These are phyloP conservation scores for Cladophialophora carrionii DNA, from an alignment of 2,329 filamentous ascomycete species.

Conservation along the genomic window DNA sequence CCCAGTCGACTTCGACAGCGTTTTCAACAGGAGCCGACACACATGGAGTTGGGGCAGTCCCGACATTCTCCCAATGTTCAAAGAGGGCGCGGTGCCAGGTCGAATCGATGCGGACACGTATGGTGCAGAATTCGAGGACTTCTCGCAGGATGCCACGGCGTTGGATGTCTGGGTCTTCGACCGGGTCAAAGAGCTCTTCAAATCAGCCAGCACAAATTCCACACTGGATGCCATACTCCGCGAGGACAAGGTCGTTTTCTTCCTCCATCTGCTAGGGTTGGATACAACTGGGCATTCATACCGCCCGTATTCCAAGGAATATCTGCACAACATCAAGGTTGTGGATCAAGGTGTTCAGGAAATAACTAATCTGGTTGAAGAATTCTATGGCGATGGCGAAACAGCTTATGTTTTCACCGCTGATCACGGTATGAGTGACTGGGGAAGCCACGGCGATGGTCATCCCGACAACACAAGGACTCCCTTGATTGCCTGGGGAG, in stretches of 20 bases:
- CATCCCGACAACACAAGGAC: constrained; percentile 97
- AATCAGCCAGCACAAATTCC: constrained; percentile 74
- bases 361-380: constrained; percentile 76
- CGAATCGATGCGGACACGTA: constrained; percentile 87
- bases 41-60: constrained; percentile 99
- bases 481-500: constrained; percentile 89
- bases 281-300: constrained; percentile 87
- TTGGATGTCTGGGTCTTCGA: constrained; percentile 97
- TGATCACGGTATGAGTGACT: constrained; percentile 98
- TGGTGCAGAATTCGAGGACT: constrained; percentile 83
- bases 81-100: constrained; percentile 84
- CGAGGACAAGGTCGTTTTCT: constrained; percentile 89
- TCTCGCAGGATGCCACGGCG: constrained; percentile 75
- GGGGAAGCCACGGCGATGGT: constrained; percentile 97
- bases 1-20: constrained; percentile 96
- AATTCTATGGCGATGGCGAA: constrained; percentile 83
- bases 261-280: constrained; percentile 87
- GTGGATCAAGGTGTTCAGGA: constrained; percentile 89
- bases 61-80: constrained; percentile 97
- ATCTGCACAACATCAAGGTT: constrained; percentile 89
- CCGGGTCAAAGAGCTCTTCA: constrained; percentile 83
- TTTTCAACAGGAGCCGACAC: constrained; percentile 94
- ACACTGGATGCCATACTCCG: constrained; percentile 73
- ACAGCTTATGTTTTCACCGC: constrained; percentile 97
- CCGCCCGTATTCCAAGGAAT: constrained; percentile 92